Evolutionary conservation across 2,329 filamentous ascomycete genomes (phyloP), one percentile per base, ranked within the genome.

Genomic region (Fusarium pseudocircinatum): DNA sequence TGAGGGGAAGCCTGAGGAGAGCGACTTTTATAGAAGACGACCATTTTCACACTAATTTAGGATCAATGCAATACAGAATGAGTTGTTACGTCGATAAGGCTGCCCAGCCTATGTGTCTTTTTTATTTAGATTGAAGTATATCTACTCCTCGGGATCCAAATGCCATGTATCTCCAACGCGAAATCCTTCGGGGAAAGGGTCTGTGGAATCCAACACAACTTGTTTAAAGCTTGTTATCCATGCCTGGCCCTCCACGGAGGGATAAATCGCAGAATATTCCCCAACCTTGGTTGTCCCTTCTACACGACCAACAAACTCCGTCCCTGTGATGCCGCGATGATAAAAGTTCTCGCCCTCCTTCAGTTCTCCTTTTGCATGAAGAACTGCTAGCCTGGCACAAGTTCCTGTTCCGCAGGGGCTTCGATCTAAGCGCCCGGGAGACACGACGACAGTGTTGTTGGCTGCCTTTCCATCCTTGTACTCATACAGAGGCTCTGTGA

Each of bases 141-240:
- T 24, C 16, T 53, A 59, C 43, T 59, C 59, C 28, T 69, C 67
- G 0, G 53, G n/a, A 4, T 60, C 53, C 30, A 70, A 4, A 14
- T 73, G 61, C 71, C 66, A 73, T 20, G 50, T 49, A 44, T 73
- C 71, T 8, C 71, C 71, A 7, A 70, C 71, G 2, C 71, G 67
- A 8, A 73, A 70, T 1, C 71, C 66, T 24, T 67, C 46, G 7
- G 62, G 71, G 4, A 74, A 74, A 7, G 71, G 66, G 18, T 73
- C 69, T 7, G 64, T 70, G 9, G 60, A n/a, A 12, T 74, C 62
- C 43, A 74, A 9, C 2, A 70, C 62, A 7, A 74, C 67, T 32
- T 74, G 69, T 26, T 74, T 73, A 1, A 67, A 70, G 32, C 71
- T 70, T 28, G 69, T 74, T 37, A 74, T 70, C 65, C 69, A 74